Conservation (phyloP, 108 stramenopile genomes). For the Fistulifera solaris region DNA sequence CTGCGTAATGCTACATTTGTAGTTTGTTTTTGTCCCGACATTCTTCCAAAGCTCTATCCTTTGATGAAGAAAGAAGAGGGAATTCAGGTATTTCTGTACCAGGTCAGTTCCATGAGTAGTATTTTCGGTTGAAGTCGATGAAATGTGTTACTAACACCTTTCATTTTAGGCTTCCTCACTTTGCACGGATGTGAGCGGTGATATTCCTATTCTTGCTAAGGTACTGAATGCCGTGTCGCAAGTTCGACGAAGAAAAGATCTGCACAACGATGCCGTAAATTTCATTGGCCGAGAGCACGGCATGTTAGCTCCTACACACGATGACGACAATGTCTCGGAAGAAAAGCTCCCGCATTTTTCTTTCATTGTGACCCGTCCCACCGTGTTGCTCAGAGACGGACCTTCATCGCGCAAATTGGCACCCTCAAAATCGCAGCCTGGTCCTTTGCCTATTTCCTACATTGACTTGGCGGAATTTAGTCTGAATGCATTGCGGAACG, state of each 20-base stretch:
- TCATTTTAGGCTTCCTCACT: slow-evolving; percentile 27
- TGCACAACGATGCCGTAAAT: slow-evolving; percentile 25
- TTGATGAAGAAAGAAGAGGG: not conserved
- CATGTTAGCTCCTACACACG: not conserved
- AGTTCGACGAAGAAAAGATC: slow-evolving; percentile 6
- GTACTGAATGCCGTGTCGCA: slow-evolving; percentile 22
- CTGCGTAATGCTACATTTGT: slow-evolving; percentile 4
- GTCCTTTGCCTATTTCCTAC: slow-evolving; percentile 33
- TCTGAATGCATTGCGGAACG: slow-evolving; percentile 30
- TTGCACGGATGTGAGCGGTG: slow-evolving; percentile 13
- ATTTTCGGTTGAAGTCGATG: not conserved
- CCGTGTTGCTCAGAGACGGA: slow-evolving; percentile 22
- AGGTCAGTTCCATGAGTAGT: not conserved
- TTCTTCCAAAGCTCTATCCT: not conserved
- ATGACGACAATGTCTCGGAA: not conserved
- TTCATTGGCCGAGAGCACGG: slow-evolving; percentile 14
- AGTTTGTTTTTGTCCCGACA: slow-evolving; percentile 2
- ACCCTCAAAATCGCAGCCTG: slow-evolving; percentile 46
- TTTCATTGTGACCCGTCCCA: slow-evolving; percentile 38
- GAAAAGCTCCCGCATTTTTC: slow-evolving; percentile 10
- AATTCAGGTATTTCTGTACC: slow-evolving; percentile 3
- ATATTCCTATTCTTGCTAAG: slow-evolving; percentile 23
- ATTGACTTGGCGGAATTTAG: slow-evolving; percentile 45
- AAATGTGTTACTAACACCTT: slow-evolving; percentile 1
- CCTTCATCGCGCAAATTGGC: slow-evolving; percentile 29